A percentile compares a stretch with the other conserved stretches of the same genome.
phyloP scores from a whole-genome alignment of 331 rosid species.

The Saraca asoca region DNA sequence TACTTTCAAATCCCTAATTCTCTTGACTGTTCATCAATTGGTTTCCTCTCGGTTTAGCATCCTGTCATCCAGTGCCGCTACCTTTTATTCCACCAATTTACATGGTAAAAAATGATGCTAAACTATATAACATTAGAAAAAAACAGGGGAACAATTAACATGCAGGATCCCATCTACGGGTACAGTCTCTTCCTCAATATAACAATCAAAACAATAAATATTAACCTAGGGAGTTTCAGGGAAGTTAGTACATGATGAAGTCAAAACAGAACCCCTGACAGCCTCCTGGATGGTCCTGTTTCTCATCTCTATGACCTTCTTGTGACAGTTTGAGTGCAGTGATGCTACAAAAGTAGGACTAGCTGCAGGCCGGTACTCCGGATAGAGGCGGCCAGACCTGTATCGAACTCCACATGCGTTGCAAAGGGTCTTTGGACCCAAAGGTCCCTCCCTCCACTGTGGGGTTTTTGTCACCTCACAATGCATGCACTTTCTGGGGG shows the following conservation, averaged over 20 bases:
- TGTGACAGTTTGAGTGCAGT: constrained; percentile 81
- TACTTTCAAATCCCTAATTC: no score
- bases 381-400: constrained; percentile 82
- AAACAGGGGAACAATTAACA: constrained; percentile 37
- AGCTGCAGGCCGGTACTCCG: constrained; percentile 85
- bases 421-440: constrained; percentile 87
- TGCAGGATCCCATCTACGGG: constrained; percentile 46
- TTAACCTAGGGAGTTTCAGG: constrained; percentile 41
- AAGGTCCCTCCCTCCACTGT: constrained; percentile 94
- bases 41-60: constrained; percentile 30
- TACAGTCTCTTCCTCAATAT: constrained; percentile 37
- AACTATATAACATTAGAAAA: constrained; percentile 39
- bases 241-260: constrained; percentile 35
- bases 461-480: constrained; percentile 81
- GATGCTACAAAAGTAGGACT: constrained; percentile 74
- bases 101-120: constrained; percentile 48
- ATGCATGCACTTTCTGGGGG: constrained; percentile 61
- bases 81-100: constrained; percentile 50
- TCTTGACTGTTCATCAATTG: not conserved
- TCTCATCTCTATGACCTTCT: constrained; percentile 85
- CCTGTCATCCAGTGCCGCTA: constrained; percentile 35
- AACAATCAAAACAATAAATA: constrained; percentile 30
- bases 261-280: constrained; percentile 33
- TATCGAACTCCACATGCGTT: constrained; percentile 95
- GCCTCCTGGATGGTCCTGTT: constrained; percentile 33